phyloP scores from a whole-genome alignment of 441 rosid genomes.

The Flueggea neowawraea region DNA sequence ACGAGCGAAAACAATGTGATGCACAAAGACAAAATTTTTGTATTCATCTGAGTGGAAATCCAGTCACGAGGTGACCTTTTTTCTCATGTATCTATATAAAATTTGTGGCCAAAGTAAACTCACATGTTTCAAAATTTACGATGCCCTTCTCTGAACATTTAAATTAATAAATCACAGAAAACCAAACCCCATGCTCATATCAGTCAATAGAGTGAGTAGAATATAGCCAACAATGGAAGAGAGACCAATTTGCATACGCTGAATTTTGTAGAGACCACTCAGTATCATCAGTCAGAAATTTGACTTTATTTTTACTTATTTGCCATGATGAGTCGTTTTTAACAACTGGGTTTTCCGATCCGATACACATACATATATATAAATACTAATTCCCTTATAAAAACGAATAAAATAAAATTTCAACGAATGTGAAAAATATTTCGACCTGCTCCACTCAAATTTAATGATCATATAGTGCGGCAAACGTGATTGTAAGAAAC shows the following conservation, averaged over 20 bases:
- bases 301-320: not conserved
- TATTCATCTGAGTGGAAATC: not conserved
- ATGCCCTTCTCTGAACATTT: too few species aligned
- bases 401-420: too few species aligned
- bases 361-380: too few species aligned
- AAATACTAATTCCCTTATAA: too few species aligned
- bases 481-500: constrained; percentile 7
- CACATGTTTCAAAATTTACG: not conserved
- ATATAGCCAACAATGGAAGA: not conserved
- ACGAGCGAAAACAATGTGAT: not conserved
- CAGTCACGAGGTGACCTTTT: not conserved
- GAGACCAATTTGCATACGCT: not conserved
- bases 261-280: not conserved
- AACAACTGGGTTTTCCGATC: too few species aligned
- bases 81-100: too few species aligned
- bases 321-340: not conserved
- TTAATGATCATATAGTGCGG: constrained; percentile 10
- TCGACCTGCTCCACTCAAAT: too few species aligned
- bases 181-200: too few species aligned
- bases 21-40: not conserved
- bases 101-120: not conserved
- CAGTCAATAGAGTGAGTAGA: too few species aligned
- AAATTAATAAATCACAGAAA: too few species aligned
- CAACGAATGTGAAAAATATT: too few species aligned
- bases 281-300: not conserved